Evolutionary conservation across 2,329 filamentous ascomycete genomes (phyloP), one percentile per base, ranked within the genome.

Genomic region (Conoideocrella luteorostrata): DNA sequence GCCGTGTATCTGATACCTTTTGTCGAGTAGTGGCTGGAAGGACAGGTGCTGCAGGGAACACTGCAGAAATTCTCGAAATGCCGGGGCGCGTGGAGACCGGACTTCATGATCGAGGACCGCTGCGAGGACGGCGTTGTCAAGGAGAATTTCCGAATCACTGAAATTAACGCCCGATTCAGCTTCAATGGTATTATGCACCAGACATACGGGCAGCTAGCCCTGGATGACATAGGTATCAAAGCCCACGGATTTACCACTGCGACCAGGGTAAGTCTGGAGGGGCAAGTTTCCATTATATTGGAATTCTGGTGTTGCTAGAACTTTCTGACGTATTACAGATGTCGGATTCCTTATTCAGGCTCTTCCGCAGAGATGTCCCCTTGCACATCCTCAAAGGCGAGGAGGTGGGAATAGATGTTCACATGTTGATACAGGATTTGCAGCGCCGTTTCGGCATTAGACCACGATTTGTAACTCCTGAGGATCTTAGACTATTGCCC

Each of bases 141-240:
- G 13, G 56, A 64, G 24, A 53, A 51, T 12, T 63, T 56, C 21
- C 45, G 56, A 6, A 59, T 69, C 6, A 65, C 64, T 3, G 67
- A 69, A 18, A 68, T 69, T 26, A 69, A 69, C 38, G 65, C 63
- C 2, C 58, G 67, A 0, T 69, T 68, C 39, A 53, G 56, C 10
- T 68, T 68, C 44, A 69, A 69, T 34, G 63, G 62, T 0, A 64
- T 60, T 22, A 45, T 65, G 50, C 52, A 62, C 24, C 44, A 50
- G n/a, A 47, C 52, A 0, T 58, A 61, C 23, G 62, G 61, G 0
- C 59, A 65, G 7, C 28, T 55, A 17, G 57, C 52, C 5, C 44
- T 65, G 2, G 50, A 58, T 11, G 37, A 39, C 7, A 47, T 50
- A 33, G 45, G 45, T 7, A 36, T 50, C 12, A 45, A 23, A 6